phyloP scores from a whole-genome alignment of 2,329 filamentous ascomycete species.

The Plectosphaerella sp. region DNA sequence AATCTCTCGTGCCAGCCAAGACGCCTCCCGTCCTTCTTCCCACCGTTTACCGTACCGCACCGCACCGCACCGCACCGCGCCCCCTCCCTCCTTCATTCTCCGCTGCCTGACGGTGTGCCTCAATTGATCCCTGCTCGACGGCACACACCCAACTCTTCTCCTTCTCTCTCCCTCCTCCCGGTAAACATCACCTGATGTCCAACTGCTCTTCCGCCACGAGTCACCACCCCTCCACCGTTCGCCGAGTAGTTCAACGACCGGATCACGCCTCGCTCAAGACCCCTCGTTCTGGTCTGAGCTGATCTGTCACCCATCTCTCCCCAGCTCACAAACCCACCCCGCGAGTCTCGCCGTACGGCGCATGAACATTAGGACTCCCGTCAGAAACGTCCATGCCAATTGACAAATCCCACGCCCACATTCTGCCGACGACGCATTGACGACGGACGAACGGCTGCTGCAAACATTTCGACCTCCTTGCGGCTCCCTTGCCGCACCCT shows the following conservation, averaged over 20 bases:
- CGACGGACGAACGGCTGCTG: not conserved
- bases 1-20: too few relatives aligned
- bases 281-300: too few relatives aligned
- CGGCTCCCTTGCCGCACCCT: not conserved
- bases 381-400: not conserved
- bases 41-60: too few relatives aligned
- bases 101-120: too few relatives aligned
- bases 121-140: too few relatives aligned
- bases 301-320: too few relatives aligned
- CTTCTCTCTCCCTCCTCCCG: not conserved
- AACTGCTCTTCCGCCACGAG: not conserved
- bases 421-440: not conserved
- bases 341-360: not conserved
- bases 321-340: too few relatives aligned
- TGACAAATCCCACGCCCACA: not conserved
- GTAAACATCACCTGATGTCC: not conserved
- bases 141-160: not conserved
- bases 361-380: not conserved
- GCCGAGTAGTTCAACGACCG: not conserved
- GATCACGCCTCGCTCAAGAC: too few relatives aligned
- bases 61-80: too few relatives aligned
- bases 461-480: not conserved
- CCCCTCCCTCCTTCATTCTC: too few relatives aligned
- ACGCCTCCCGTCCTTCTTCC: too few relatives aligned
- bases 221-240: not conserved